These are phyloP conservation scores for Tuber umbilicatum DNA, from an alignment of 495 filamentous ascomycete genomes.

Conservation along the genomic window DNA sequence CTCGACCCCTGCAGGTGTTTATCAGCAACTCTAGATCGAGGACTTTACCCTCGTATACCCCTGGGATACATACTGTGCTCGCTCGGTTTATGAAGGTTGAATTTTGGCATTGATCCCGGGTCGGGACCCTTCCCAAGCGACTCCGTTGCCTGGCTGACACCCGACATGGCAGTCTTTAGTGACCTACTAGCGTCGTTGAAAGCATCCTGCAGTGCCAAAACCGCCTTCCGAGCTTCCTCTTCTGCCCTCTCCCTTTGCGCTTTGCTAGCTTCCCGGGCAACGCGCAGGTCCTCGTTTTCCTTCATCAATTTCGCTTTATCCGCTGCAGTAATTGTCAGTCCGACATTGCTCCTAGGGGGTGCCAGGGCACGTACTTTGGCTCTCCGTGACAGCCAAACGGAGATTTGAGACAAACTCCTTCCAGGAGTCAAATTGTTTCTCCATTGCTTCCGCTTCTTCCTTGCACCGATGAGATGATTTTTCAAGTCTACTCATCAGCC, in stretches of 20 bases:
- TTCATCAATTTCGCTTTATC: background rate
- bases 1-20: background rate
- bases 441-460: conserved; percentile 9
- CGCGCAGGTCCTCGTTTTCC: background rate
- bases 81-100: background rate
- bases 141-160: background rate
- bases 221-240: background rate
- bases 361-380: background rate
- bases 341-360: too few relatives aligned
- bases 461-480: conserved; percentile 3
- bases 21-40: background rate
- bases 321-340: background rate
- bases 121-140: background rate
- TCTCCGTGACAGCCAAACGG: conserved; percentile 2
- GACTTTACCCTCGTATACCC: background rate
- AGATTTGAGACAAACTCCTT: conserved; percentile 3
- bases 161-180: background rate
- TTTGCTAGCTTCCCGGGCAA: background rate
- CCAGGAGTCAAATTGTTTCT: conserved; percentile 5
- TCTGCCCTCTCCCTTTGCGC: background rate
- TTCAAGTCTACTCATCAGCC: conserved; percentile 4
- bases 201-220: background rate
- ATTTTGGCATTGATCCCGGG: background rate
- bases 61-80: background rate
- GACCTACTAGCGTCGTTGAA: background rate